A percentile compares a stretch with the other conserved stretches of the same genome.
These are phyloP conservation scores for Naematelia aurantialba DNA, from an alignment of 768 basidiomycete species.

Conservation along the genomic window DNA sequence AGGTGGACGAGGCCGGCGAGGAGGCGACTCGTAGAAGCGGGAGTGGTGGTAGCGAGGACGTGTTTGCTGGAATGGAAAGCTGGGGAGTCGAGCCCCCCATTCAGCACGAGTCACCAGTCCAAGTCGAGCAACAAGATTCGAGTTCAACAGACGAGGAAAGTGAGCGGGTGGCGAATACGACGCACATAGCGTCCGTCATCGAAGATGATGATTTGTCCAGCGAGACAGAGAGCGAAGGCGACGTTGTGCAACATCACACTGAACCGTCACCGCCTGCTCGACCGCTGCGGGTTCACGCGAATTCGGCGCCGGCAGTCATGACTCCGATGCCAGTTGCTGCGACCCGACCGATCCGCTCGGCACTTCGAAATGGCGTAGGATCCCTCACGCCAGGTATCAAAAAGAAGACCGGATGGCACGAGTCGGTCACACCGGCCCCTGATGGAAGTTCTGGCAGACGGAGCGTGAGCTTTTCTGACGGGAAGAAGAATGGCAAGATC, in stretches of 20 bases:
- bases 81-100: conserved; percentile 59
- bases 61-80: conserved; percentile 88
- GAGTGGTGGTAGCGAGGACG: conserved; percentile 57
- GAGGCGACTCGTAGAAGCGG: conserved; percentile 13
- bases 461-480: conserved; percentile 93
- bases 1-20: conserved; percentile 27
- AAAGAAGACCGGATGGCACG: conserved; percentile 35
- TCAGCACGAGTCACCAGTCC: not conserved
- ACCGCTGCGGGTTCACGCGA: conserved; percentile 21
- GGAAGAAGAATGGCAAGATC: conserved; percentile 84
- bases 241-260: not conserved
- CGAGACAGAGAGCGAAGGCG: not conserved
- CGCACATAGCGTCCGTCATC: not conserved
- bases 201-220: not conserved
- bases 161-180: conserved; percentile 6
- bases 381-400: conserved; percentile 32
- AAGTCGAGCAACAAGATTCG: not conserved
- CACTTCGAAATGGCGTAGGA: conserved; percentile 31
- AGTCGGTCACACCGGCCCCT: conserved; percentile 28
- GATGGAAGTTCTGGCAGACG: conserved; percentile 25
- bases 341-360: conserved; percentile 37
- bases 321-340: conserved; percentile 25
- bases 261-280: conserved; percentile 20
- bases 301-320: conserved; percentile 35
- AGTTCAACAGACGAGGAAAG: conserved; percentile 12